phyloP scores from a whole-genome alignment of 148 eudicot species.

The Cornus florida region DNA sequence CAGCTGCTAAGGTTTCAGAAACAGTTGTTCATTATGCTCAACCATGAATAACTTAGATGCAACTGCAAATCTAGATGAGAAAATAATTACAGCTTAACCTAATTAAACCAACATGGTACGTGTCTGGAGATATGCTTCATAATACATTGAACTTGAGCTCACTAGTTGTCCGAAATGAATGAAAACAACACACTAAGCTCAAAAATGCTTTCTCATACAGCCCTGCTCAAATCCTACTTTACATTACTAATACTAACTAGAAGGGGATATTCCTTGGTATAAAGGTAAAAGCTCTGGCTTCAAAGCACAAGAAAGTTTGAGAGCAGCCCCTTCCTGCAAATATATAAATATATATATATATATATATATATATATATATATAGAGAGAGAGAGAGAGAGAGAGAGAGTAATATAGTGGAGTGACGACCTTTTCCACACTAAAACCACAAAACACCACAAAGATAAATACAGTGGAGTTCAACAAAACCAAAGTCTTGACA shows the following conservation, averaged over 20 bases:
- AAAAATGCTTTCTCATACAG: neutral
- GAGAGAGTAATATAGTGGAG: too few relatives aligned
- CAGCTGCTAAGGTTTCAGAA: neutral
- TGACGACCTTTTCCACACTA: neutral
- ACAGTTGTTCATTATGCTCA: neutral
- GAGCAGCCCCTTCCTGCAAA: too few relatives aligned
- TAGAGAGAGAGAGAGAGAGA: too few relatives aligned
- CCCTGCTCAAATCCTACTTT: neutral
- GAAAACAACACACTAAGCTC: constrained; percentile 4
- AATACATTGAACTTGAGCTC: neutral
- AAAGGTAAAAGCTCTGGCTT: too few relatives aligned
- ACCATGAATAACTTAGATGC: neutral
- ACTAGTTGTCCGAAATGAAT: neutral
- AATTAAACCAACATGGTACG: neutral
- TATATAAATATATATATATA: too few relatives aligned
- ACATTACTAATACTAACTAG: neutral
- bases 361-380: too few relatives aligned
- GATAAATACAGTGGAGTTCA: neutral
- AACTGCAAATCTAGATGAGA: neutral
- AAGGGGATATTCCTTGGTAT: too few relatives aligned
- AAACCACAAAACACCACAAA: neutral
- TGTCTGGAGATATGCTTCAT: neutral
- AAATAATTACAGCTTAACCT: neutral
- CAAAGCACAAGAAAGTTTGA: too few relatives aligned
- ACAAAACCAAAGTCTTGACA: neutral